Evolutionary conservation across 768 basidiomycete species (phyloP).

Genomic region (Omphalotus guepiniiformis): DNA sequence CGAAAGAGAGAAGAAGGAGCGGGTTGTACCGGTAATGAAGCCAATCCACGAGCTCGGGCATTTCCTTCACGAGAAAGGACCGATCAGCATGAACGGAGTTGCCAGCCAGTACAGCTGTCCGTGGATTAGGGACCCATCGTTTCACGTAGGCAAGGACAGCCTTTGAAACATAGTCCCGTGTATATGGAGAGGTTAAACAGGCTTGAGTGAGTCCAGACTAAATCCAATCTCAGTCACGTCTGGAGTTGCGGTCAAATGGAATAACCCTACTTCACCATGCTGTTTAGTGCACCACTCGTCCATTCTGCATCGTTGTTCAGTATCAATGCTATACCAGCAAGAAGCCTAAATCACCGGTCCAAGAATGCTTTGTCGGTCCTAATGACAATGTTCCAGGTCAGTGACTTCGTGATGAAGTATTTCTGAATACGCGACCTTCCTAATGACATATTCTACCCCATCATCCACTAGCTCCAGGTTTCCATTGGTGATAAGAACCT

Average conservation of each 20-base stretch:
- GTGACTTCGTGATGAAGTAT: too few relatives aligned
- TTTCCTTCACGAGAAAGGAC: slow-evolving; percentile 65
- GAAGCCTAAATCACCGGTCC: slow-evolving; percentile 50
- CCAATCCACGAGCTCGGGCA: slow-evolving; percentile 79
- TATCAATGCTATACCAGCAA: slow-evolving; percentile 1
- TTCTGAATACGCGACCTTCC: too few relatives aligned
- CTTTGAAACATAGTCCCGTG: slow-evolving; percentile 53
- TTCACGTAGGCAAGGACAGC: slow-evolving; percentile 75
- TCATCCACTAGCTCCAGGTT: slow-evolving; percentile 76
- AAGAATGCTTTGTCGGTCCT: slow-evolving; percentile 63
- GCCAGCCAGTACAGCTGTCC: slow-evolving; percentile 73
- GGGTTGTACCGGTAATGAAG: slow-evolving; percentile 67
- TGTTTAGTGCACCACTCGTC: slow-evolving; percentile 82
- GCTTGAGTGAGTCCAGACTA: slow-evolving; percentile 81
- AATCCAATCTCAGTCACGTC: neutral
- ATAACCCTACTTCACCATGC: slow-evolving; percentile 59
- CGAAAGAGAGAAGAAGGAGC: slow-evolving; percentile 5
- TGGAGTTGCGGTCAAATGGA: neutral
- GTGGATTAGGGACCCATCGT: slow-evolving; percentile 71
- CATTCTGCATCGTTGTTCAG: slow-evolving; percentile 52
- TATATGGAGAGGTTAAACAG: slow-evolving; percentile 68
- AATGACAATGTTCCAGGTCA: too few relatives aligned
- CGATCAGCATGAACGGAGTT: slow-evolving; percentile 84
- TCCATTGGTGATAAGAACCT: slow-evolving; percentile 88
- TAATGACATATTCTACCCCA: slow-evolving; percentile 75